A percentile compares a stretch with the other conserved stretches of the same genome.
Conservation (phyloP, 169 alveolate genomes). For the Sarcocystis neurona region DNA sequence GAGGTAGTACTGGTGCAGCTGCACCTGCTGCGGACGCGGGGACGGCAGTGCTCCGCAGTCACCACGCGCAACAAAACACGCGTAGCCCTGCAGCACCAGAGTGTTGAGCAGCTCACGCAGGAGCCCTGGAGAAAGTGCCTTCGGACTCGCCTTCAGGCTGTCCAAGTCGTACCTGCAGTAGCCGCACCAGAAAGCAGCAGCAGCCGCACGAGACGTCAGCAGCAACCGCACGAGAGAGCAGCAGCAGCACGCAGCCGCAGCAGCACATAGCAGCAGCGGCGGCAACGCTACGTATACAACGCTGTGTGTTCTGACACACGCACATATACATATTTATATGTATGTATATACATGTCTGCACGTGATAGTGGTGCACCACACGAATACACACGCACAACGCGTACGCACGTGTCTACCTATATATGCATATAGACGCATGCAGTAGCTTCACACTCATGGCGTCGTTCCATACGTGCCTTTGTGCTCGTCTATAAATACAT, state of each 20-base stretch:
- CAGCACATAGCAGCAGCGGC: background rate
- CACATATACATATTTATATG: background rate
- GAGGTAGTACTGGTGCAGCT: conserved; percentile 20
- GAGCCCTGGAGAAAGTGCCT: background rate
- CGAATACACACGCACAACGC: no score
- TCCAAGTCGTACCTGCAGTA: conserved; percentile 46
- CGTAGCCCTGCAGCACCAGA: conserved; percentile 20
- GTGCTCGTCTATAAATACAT: no score
- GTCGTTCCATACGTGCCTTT: no score
- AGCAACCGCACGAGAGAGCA: background rate
- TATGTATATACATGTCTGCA: background rate
- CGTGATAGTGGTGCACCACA: no score
- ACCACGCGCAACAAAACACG: conserved; percentile 16
- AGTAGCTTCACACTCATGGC: no score
- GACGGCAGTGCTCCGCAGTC: conserved; percentile 39
- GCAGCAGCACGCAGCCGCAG: background rate
- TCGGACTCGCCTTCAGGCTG: conserved; percentile 43
- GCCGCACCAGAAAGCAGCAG: no score
- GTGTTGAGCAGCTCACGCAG: conserved; percentile 1
- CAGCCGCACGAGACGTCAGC: background rate
- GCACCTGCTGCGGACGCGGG: conserved; percentile 14
- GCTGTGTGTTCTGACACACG: background rate
- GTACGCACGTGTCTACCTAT: no score
- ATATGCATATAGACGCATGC: background rate
- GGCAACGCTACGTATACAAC: background rate